These are phyloP conservation scores for Scortechinia acanthostroma DNA, from an alignment of 2,329 filamentous ascomycete species.

Conservation along the genomic window DNA sequence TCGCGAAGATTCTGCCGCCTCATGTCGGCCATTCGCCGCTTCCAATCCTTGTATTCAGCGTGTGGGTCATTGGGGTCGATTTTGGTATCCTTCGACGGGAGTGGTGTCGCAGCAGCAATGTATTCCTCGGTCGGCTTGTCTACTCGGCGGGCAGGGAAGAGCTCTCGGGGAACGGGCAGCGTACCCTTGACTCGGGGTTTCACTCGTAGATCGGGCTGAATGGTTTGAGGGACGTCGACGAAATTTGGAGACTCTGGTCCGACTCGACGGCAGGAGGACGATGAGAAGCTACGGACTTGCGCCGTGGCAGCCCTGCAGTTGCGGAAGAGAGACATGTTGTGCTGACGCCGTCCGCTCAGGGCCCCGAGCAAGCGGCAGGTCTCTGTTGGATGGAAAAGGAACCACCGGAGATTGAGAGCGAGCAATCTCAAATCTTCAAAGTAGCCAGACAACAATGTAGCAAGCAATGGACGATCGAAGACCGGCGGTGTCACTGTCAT, in stretches of 20 bases:
- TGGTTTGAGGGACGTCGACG: conserved; percentile 72
- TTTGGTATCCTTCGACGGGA: conserved; percentile 49
- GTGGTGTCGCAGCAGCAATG: conserved; percentile 41
- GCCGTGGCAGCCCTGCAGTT: conserved; percentile 31
- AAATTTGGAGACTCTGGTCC: conserved; percentile 83
- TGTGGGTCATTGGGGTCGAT: conserved; percentile 41
- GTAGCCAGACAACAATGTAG: too few species aligned
- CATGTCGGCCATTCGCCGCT: conserved; percentile 53
- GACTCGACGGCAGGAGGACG: conserved; percentile 42
- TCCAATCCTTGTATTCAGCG: conserved; percentile 20
- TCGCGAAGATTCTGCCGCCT: conserved; percentile 68
- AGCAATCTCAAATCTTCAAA: too few species aligned
- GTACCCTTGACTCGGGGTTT: conserved; percentile 60
- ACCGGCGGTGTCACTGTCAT: too few species aligned
- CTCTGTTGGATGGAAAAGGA: too few species aligned
- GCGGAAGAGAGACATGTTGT: conserved; percentile 11
- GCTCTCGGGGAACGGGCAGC: conserved; percentile 73
- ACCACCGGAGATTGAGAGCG: too few species aligned
- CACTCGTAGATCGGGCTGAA: conserved; percentile 57
- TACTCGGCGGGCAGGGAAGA: conserved; percentile 56
- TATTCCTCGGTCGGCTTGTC: conserved; percentile 22
- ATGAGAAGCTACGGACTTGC: conserved; percentile 18
- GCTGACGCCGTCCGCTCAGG: too few species aligned
- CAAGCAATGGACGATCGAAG: too few species aligned
- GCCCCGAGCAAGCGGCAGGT: too few species aligned